A percentile compares a stretch with the other conserved stretches of the same genome.
Evolutionary conservation across 139 green algal genomes (phyloP).

Genomic region (Chlamydomonas eustigma): DNA sequence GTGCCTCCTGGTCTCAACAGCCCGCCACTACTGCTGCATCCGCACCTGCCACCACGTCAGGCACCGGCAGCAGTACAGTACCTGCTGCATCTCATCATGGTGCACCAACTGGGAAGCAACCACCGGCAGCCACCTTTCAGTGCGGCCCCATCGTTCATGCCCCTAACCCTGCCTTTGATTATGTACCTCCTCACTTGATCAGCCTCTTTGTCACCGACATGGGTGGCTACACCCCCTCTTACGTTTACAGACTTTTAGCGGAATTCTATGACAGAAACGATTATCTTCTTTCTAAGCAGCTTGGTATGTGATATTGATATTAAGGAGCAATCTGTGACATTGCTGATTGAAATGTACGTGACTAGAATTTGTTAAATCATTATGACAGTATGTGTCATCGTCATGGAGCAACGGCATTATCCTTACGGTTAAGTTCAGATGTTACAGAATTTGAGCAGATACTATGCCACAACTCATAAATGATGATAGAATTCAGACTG

Average conservation of each 20-base stretch:
- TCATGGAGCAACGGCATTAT: too few species aligned
- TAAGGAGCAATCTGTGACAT: too few species aligned
- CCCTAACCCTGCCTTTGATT: conserved; percentile 89
- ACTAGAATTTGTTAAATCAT: too few species aligned
- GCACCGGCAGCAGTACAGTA: not conserved
- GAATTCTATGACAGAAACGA: conserved; percentile 71
- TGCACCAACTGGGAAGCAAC: not conserved
- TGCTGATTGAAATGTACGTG: too few species aligned
- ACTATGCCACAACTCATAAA: too few species aligned
- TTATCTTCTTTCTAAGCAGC: conserved; percentile 16
- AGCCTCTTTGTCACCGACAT: conserved; percentile 90
- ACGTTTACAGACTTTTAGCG: conserved; percentile 81
- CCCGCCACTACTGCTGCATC: not conserved
- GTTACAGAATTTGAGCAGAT: too few species aligned
- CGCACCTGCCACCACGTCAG: not conserved
- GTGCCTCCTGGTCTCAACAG: not conserved
- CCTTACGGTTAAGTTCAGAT: too few species aligned
- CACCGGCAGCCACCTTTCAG: conserved; percentile 1
- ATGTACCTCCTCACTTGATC: conserved; percentile 90
- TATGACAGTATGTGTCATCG: too few species aligned
- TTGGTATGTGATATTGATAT: not conserved
- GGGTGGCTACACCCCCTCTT: conserved; percentile 71
- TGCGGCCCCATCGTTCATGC: conserved; percentile 62
- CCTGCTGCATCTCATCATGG: conserved; percentile 3
- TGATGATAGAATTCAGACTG: too few species aligned